Percentiles rank a stretch among this genome's conserved stretches.
phyloP scores from a whole-genome alignment of 2,329 filamentous ascomycete genomes.

The Paracorniculantispora psalliotae region DNA sequence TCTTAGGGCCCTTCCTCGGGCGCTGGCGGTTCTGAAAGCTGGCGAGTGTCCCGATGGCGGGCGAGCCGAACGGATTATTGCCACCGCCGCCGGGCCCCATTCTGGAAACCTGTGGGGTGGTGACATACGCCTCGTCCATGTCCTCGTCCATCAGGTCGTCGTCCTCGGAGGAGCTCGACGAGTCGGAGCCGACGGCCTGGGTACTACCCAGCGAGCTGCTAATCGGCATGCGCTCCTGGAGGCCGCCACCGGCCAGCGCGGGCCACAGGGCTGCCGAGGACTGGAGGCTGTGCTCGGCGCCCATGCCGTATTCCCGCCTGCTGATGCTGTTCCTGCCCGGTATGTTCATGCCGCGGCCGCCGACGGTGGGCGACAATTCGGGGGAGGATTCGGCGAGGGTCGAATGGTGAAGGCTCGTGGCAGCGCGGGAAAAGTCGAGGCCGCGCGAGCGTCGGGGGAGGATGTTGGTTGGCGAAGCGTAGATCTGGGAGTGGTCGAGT shows the following conservation, averaged over 20 bases:
- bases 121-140: constrained; percentile 75
- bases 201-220: constrained; percentile 77
- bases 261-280: constrained; percentile 65
- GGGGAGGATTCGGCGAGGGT: constrained; percentile 87
- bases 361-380: constrained; percentile 80
- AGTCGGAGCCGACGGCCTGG: constrained; percentile 68
- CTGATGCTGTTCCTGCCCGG: no score
- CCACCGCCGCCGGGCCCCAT: background rate
- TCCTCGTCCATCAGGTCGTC: constrained; percentile 68
- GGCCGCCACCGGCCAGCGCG: constrained; percentile 63
- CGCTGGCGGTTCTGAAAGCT: constrained; percentile 78
- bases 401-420: constrained; percentile 91
- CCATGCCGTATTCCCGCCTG: constrained; percentile 42
- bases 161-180: constrained; percentile 67
- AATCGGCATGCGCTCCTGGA: constrained; percentile 63
- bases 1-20: constrained; percentile 62
- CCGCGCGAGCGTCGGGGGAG: constrained; percentile 85
- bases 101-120: constrained; percentile 67
- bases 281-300: constrained; percentile 50
- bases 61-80: constrained; percentile 13
- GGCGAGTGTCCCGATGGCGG: constrained; percentile 53
- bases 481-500: constrained; percentile 76
- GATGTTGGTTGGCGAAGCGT: constrained; percentile 81
- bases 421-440: constrained; percentile 87
- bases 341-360: constrained; percentile 58